Base-by-base conservation (phyloP, 352 stramenopile species). In the Pythium utonaiense region DNA sequence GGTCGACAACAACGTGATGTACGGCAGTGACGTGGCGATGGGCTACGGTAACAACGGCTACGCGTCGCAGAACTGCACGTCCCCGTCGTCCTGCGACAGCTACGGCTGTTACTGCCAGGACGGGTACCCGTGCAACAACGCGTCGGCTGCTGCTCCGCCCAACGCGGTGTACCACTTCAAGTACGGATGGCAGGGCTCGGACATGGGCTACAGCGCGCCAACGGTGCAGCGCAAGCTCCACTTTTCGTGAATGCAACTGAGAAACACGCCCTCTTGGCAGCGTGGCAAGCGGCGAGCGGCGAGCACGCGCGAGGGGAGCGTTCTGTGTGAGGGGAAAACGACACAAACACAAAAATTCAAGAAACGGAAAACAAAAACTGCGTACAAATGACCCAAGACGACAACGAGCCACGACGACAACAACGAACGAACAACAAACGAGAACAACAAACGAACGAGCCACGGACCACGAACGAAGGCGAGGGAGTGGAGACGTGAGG, bases 101-200 rank as follows among this genome's bases (percentile, higher is more conserved):
- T 92, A 84, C 63, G 80, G 77, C 30, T 77, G 82, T 61, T 68
- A 71, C 62, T 88, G 80, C 59, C 69, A 75, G 42, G 71, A 66
- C 22, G 31, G 42, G 13, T 88, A 86, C 62, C 73, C 76, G 22
- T 86, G 73, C 33, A 66, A 33, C 33, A 66, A 33, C 47, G 25
- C 50, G 8, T 66, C 59, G 4, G 57, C 67, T 21, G 60, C 71
- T 1, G 75, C 77, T 7, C 77, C 78, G 28, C 40, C 40, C 7
- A 47, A 47, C 19, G 73, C 78, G 47, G 83, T 92, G 31, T 89
- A 92, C 64, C 83, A 89, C 64, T 92, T 86, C 66, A 90, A 92
- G 66, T 90, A 89, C 61, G 83, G 83, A 48, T 92, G 83, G 83
- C 80, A 92, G 59, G 77, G 74, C 24, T 71, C 86, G 45, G 82